Percentiles rank a stretch among this genome's conserved stretches.
Conservation (phyloP, 2,329 filamentous ascomycete species). For the Rachicladosporium sp. region DNA sequence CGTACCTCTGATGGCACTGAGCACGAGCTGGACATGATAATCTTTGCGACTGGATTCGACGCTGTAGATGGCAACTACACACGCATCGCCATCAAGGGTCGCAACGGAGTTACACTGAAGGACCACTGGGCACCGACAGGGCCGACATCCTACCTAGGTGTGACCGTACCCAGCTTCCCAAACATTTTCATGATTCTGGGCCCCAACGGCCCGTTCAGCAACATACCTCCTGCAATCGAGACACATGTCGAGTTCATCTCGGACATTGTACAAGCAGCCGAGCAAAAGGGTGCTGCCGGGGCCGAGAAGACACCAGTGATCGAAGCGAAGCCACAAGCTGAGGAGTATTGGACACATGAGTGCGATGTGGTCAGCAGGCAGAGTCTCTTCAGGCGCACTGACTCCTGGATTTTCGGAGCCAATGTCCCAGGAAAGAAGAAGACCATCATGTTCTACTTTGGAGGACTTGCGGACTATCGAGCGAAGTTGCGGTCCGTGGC, state of each 20-base stretch:
- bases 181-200: constrained; percentile 34
- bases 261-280: constrained; percentile 10
- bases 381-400: constrained; percentile 13
- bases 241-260: constrained; percentile 23
- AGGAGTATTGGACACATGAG: constrained; percentile 15
- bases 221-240: constrained; percentile 26
- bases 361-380: constrained; percentile 11
- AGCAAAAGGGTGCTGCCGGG: constrained; percentile 1
- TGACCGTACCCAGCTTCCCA: constrained; percentile 28
- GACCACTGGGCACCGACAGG: constrained; percentile 22
- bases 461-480: constrained; percentile 7
- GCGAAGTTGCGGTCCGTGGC: constrained; percentile 5
- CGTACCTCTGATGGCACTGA: constrained; percentile 11
- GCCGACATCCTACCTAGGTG: constrained; percentile 27
- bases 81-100: constrained; percentile 20
- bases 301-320: constrained; percentile 7
- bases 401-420: constrained; percentile 17
- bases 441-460: constrained; percentile 11
- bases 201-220: constrained; percentile 29
- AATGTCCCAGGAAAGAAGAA: constrained; percentile 17
- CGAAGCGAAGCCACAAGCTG: constrained; percentile 17
- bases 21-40: constrained; percentile 22
- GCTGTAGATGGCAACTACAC: constrained; percentile 25
- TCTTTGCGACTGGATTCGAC: constrained; percentile 31
- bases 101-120: constrained; percentile 18